These are phyloP conservation scores for Silene conica DNA, from an alignment of 148 eudicot species.

Conservation along the genomic window DNA sequence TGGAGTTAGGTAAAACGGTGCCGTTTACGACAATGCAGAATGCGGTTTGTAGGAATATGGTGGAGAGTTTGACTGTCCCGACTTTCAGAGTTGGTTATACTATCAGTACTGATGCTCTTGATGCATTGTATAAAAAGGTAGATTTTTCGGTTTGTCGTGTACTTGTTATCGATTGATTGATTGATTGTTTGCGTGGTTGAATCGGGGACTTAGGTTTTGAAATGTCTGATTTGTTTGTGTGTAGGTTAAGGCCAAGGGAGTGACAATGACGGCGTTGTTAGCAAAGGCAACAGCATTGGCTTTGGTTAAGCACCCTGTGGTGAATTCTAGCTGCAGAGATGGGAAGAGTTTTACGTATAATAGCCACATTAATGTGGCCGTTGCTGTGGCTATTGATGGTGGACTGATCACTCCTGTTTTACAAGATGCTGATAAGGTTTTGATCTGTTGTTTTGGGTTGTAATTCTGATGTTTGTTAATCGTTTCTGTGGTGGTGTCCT, in stretches of 20 bases:
- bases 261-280: constrained; percentile 90
- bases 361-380: constrained; percentile 81
- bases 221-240: background rate
- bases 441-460: background rate
- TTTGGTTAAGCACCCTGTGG: constrained; percentile 74
- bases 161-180: background rate
- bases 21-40: constrained; percentile 91
- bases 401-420: constrained; percentile 87
- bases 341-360: constrained; percentile 96
- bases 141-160: background rate
- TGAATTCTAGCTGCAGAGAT: constrained; percentile 95
- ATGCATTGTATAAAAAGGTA: constrained; percentile 92
- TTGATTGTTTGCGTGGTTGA: constrained; percentile 8
- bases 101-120: constrained; percentile 80
- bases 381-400: constrained; percentile 92
- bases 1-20: constrained; percentile 69
- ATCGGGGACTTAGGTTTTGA: background rate
- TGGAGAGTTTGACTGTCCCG: constrained; percentile 88
- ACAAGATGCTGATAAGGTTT: constrained; percentile 76
- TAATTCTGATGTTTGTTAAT: background rate
- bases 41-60: constrained; percentile 90
- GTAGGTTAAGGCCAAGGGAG: constrained; percentile 89
- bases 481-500: background rate
- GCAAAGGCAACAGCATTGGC: constrained; percentile 98
- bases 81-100: constrained; percentile 92